These are phyloP conservation scores for Coemansia sp. DNA, from an alignment of 192 early-diverging fungal genomes.

Conservation along the genomic window DNA sequence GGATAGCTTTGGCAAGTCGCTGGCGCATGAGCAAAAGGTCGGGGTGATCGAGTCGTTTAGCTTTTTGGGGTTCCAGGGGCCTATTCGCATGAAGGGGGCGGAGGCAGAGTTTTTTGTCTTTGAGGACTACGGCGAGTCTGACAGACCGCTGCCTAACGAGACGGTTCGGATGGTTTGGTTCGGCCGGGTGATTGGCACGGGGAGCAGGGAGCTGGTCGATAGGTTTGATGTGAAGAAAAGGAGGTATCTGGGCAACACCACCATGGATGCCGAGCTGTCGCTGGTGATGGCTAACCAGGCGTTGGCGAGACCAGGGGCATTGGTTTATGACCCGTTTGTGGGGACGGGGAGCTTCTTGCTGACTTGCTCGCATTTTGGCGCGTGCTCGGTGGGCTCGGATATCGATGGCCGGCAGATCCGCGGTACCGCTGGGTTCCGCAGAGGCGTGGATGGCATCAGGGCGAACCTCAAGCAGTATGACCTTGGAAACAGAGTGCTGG, in stretches of 20 bases:
- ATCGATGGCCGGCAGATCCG: slow-evolving; percentile 98
- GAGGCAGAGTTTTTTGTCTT: slow-evolving; percentile 69
- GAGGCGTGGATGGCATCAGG: slow-evolving; percentile 54
- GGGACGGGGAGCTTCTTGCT: slow-evolving; percentile 93
- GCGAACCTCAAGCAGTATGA: slow-evolving; percentile 88
- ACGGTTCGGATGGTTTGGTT: slow-evolving; percentile 59
- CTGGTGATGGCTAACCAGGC: slow-evolving; percentile 96
- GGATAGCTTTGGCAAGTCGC: slow-evolving; percentile 70
- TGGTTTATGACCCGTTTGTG: slow-evolving; percentile 95
- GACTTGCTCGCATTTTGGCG: slow-evolving; percentile 92
- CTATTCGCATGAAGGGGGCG: slow-evolving; percentile 79
- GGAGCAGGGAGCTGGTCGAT: slow-evolving; percentile 66
- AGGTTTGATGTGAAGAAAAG: slow-evolving; percentile 94
- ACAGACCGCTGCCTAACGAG: slow-evolving; percentile 15
- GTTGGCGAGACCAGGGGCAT: slow-evolving; percentile 64
- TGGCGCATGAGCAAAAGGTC: slow-evolving; percentile 70
- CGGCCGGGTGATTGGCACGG: slow-evolving; percentile 65
- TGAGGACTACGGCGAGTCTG: slow-evolving; percentile 72
- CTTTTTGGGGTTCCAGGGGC: slow-evolving; percentile 76
- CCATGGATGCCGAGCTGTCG: slow-evolving; percentile 98
- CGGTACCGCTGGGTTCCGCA: slow-evolving; percentile 60
- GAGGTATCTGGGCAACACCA: slow-evolving; percentile 90
- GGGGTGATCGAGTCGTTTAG: slow-evolving; percentile 78
- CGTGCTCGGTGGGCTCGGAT: slow-evolving; percentile 87
- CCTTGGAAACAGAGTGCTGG: slow-evolving; percentile 69